phyloP scores from a whole-genome alignment of 192 early-diverging fungal genomes.

The Umbelopsis vinacea region DNA sequence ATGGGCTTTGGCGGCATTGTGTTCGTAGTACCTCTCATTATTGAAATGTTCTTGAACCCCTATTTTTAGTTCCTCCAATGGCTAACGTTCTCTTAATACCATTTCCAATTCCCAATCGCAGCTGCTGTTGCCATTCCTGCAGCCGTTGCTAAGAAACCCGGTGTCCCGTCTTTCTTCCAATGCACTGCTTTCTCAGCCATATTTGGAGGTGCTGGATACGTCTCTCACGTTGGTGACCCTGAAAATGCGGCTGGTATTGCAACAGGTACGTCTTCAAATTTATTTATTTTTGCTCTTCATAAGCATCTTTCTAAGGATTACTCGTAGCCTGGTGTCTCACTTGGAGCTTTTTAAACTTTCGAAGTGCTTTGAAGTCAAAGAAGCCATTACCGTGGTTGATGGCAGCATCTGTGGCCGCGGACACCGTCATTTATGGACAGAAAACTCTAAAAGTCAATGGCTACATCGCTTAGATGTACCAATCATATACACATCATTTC shows the following conservation, averaged over 20 bases:
- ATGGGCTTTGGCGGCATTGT: conserved; percentile 33
- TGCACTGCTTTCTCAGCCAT: conserved; percentile 37
- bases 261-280: conserved; percentile 35
- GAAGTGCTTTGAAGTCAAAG: conserved; percentile 22
- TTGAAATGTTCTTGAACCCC: not conserved
- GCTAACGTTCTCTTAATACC: not conserved
- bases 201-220: conserved; percentile 43
- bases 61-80: not conserved
- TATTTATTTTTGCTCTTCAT: not conserved
- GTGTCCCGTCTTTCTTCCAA: conserved; percentile 43
- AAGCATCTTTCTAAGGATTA: not conserved
- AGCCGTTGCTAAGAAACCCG: conserved; percentile 31
- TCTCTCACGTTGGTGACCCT: conserved; percentile 36
- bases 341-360: conserved; percentile 42
- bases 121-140: conserved; percentile 34
- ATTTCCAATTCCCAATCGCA: not conserved
- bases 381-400: conserved; percentile 36
- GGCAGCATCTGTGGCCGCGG: conserved; percentile 20
- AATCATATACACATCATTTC: not conserved
- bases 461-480: conserved; percentile 26
- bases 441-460: conserved; percentile 44
- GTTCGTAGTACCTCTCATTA: conserved; percentile 19
- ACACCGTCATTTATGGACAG: conserved; percentile 39
- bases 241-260: conserved; percentile 49
- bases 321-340: conserved; percentile 45